Conservation (phyloP, 2,329 filamentous ascomycete species). For the Elsinoe necatrix region DNA sequence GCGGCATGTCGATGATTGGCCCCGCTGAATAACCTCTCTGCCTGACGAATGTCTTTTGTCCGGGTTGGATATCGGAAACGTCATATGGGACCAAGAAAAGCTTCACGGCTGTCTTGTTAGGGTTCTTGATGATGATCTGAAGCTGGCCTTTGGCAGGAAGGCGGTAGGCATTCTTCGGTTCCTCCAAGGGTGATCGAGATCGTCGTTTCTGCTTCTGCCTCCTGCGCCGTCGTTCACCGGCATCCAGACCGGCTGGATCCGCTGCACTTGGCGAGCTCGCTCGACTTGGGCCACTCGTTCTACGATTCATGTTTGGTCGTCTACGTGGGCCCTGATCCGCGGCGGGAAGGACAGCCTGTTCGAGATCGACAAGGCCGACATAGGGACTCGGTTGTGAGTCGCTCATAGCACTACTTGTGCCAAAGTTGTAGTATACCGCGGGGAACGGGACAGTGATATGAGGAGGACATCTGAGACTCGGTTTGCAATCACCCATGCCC, state of each 20-base stretch:
- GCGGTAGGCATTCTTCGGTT: conserved; percentile 82
- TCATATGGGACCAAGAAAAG: conserved; percentile 92
- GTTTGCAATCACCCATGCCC: conserved; percentile 79
- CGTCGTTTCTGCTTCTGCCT: conserved; percentile 51
- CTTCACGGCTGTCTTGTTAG: conserved; percentile 96
- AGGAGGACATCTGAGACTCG: conserved; percentile 73
- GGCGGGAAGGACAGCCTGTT: conserved; percentile 51
- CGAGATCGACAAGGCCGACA: conserved; percentile 84
- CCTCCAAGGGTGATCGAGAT: conserved; percentile 51
- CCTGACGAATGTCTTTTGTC: conserved; percentile 90
- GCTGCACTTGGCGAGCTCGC: conserved; percentile 21
- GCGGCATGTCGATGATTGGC: conserved; percentile 66
- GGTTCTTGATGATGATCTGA: conserved; percentile 96
- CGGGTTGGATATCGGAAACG: conserved; percentile 80
- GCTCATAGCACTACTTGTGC: conserved; percentile 58
- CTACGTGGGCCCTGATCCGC: background rate
- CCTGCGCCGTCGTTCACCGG: conserved; percentile 23
- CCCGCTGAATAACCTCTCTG: conserved; percentile 89
- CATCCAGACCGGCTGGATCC: background rate
- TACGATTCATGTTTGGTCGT: background rate
- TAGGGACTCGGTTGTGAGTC: conserved; percentile 85
- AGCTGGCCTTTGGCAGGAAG: conserved; percentile 91
- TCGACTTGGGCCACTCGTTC: conserved; percentile 20
- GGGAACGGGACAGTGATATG: conserved; percentile 88
- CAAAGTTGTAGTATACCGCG: conserved; percentile 93